These are phyloP conservation scores for Candida patagonica DNA, from an alignment of 805 yeast species.

Conservation along the genomic window DNA sequence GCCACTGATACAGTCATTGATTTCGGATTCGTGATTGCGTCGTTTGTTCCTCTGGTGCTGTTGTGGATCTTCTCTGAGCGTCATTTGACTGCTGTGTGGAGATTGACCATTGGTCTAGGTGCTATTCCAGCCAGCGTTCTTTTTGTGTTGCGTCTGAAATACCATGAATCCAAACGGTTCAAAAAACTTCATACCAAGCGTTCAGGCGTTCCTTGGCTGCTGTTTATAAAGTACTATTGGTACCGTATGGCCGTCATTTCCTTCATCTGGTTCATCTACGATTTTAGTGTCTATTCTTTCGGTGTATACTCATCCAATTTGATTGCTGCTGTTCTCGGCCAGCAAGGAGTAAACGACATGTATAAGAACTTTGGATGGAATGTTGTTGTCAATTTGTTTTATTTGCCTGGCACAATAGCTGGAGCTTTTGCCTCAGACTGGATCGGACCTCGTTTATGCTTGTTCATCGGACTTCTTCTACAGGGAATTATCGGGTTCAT, in stretches of 20 bases:
- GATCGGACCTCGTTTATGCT: conserved; percentile 76
- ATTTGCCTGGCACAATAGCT: conserved; percentile 80
- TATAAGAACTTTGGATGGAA: conserved; percentile 84
- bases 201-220: conserved; percentile 53
- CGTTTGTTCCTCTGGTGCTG: conserved; percentile 78
- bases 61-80: conserved; percentile 68
- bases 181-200: conserved; percentile 58
- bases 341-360: conserved; percentile 40
- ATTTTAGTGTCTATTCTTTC: conserved; percentile 81
- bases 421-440: conserved; percentile 80
- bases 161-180: conserved; percentile 64
- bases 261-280: conserved; percentile 82
- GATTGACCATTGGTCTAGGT: conserved; percentile 81
- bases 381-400: conserved; percentile 75
- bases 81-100: conserved; percentile 77
- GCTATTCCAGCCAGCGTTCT: conserved; percentile 74
- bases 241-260: conserved; percentile 62
- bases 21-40: conserved; percentile 68
- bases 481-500: conserved; percentile 75
- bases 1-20: conserved; percentile 85
- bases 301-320: conserved; percentile 64
- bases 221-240: conserved; percentile 73
- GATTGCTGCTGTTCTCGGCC: conserved; percentile 52
- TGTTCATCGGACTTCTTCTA: conserved; percentile 52
- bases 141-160: conserved; percentile 65